Evolutionary conservation across 2,329 filamentous ascomycete species (phyloP), one percentile per base, ranked within the genome.

Genomic region (Penicillium nordicum): DNA sequence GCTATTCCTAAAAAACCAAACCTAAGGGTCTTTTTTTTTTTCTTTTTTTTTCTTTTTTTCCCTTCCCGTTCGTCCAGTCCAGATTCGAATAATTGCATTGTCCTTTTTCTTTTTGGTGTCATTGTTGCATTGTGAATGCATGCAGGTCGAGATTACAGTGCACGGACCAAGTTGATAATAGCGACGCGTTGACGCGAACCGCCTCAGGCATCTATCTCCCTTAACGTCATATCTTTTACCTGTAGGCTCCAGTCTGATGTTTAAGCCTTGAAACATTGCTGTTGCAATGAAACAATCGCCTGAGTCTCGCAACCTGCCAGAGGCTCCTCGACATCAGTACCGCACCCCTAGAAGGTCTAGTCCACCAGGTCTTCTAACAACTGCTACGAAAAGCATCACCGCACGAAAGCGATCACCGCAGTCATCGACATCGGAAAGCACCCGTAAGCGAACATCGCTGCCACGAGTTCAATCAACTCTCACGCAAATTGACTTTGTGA

Each of bases 401-500:
- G 59, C 62, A 38, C 55, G 51, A 40, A 53, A 41, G 48, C 53
- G 38, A 38, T 63, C 52, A 44, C 57, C 53, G 53, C 52, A 48
- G 4, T 61, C 65, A 7, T 52, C 50, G 30, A 63, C 61, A 16
- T 57, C 61, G 9, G 53, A 57, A n/a, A 66, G 57, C 43, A 60
- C 58, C 6, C 57, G 50, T 36, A 69, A 65, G 46, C 62, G 60
- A 43, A 57, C 18, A 16, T 58, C 63, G 5, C 23, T 66, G 5
- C 46, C 59, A 16, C 60, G 50, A 8, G 69, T 66, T 14, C 75
- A 77, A 45, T 69, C 72, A 2, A 77, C 75, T 0, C 67, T 77
- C 16, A 77, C 75, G 1, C 75, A 77, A 55, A 74, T 77, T 47
- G 73, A 72, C 37, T 76, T 71, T 49, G 72, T 75, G 44, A 68